Base-by-base conservation (phyloP, 176 grass and related monocot species). In the Leersia perrieri region DNA sequence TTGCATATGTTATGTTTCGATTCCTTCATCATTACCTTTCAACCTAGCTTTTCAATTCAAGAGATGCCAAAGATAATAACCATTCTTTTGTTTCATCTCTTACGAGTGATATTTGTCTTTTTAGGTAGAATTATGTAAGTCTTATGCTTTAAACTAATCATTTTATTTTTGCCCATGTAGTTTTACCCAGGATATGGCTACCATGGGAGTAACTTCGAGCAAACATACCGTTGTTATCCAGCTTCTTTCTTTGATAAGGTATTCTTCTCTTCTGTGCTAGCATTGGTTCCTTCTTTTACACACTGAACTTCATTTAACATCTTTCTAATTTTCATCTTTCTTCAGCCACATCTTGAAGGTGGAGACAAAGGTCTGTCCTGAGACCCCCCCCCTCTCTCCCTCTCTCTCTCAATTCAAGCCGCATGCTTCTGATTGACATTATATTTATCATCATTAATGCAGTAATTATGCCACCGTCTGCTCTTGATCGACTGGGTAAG, bases 221-320 rank as follows among this genome's bases (percentile, higher is more conserved):
- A 95, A 83, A 89, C 79, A 0, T 98, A 90, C 38, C 80, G 66
- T 29, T 95, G 95, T 28, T 93, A 89, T 78, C 88, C 95, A 73
- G 78, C 92, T 84, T 95, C 95, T 26, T 95, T 95, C 85, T 91
- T 95, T 82, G 86, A 91, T 77, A 98, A 95, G 96, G 90, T 98
- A 79, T 82, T 63, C 1, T 70, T 15, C 53, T 79, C 35, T 22
- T 66, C 32, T 45, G 28, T 55, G 22, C 22, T 70, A 76, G 8
- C 20, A 66, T 58, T n/a, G 64, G 13, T 33, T 4, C 35, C 40
- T 51, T 23, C 61, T 80, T 55, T 11, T 31, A 34, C 63, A 76
- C 51, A 10, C 49, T 83, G 51, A 75, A 42, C 81, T 92, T 31
- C 74, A 78, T 58, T 53, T 68, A 71, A 85, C 29, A n/a, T 57